Base-by-base conservation (phyloP, 352 stramenopile genomes). In the Globisporangium carolinianum region DNA sequence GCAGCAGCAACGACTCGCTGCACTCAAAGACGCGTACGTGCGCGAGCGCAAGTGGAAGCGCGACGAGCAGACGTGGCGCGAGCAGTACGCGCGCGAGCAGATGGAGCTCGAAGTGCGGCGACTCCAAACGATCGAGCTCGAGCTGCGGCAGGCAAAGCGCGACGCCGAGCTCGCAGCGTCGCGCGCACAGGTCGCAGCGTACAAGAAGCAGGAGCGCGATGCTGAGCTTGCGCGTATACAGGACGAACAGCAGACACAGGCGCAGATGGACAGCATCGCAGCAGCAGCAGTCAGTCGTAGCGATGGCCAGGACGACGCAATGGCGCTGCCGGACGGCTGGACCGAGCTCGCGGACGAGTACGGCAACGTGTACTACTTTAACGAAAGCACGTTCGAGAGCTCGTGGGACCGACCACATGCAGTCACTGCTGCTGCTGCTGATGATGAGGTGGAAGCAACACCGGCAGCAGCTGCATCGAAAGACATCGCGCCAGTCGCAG, bases 291-390 rank as follows among this genome's bases (percentile, higher is more conserved):
- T 1, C 17, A 69, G 17, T 10, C 49, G 7, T 37, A 61, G 12
- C 47, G 55, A 37, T 1, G 37, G 61, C 9, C 46, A 58, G 0
- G 56, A 61, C 4, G 24, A 24, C 2, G 24, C 24, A 24, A 24
- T 24, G 24, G 46, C 56, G 5, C 49, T 63, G 6, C 50, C 58
- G 6, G 54, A 53, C 7, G 51, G 51, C 6, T 87, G 79, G 79
- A 37, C 60, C 11, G 55, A 71, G 14, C 37, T 75, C 10, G 18
- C 14, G 4, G 75, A 87, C 54, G 69, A 72, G 35, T 75, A 79
- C 55, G 75, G 69, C 7, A 80, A 86, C n/a, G 45, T 54, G 11
- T 91, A 91, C 38, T 91, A 76, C 66, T 89, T 76, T 63, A 88
- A 89, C 38, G 55, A 69, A 8, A 51, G 32, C 2, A 87, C 76